Base-by-base conservation (phyloP, 768 basidiomycete species). In the Lactifluus hygrophoroides region DNA sequence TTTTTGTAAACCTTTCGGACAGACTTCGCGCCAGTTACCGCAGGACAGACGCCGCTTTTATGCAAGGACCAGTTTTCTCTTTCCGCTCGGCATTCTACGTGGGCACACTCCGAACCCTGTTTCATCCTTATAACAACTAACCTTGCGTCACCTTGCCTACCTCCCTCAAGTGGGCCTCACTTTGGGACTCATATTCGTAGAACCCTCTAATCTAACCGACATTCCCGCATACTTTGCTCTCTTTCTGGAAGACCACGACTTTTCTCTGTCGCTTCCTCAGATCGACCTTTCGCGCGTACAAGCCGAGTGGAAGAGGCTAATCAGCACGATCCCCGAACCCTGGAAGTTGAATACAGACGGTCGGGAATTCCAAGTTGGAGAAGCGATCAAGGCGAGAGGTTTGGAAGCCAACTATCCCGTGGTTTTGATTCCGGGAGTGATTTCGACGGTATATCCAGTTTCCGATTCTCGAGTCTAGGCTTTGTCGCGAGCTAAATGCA, bases 371-470 rank as follows among this genome's bases (percentile, higher is more conserved):
- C 78, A 81, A 66, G 86, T 85, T 3, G 90, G 89, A 35, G 86
- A 88, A 53, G 71, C 71, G 34, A 81, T 88, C 67, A 82, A 80
- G 55, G 78, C 72, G 5, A 77, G 82, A 43, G 86, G 86, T 2
- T 71, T 90, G 51, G 75, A 73, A 52, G 90, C 90, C 6, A 71
- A 85, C 54, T 77, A 89, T 69, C 93, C 94, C 0, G 80, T 94
- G 13, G 77, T 95, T 2, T 74, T 96, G n/a, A 80, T 94, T 25
- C 93, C 94, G 5, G 93, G 93, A 1, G 86, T 95, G 51, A 84
- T 94, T 37, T 93, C 90, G 1, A 94, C 93, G 1, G 89, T 88
- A 60, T 53, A 81, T 70, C 23, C 16, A 28, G 47, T 9, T 35
- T 34, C 30, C 21, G 34, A 9, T n/a, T 9, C 28, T 30, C 16